phyloP scores from a whole-genome alignment of 192 early-diverging fungal species.

The Coemansia biformis region DNA sequence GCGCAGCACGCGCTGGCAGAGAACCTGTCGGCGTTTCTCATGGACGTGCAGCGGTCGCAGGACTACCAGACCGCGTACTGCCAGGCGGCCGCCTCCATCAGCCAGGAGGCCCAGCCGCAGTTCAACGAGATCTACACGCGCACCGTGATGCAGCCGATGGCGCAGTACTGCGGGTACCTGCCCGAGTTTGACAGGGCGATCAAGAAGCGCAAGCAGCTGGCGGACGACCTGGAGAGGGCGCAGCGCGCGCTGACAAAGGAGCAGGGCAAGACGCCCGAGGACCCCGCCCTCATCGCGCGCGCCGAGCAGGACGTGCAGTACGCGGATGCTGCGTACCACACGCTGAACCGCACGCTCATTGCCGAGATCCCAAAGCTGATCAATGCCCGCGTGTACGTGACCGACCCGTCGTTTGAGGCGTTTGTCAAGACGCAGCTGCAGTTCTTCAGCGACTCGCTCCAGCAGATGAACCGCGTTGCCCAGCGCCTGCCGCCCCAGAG shows the following conservation, averaged over 20 bases:
- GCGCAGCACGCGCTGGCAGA: conserved; percentile 82
- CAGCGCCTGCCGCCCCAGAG: conserved; percentile 57
- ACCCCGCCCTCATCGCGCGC: conserved; percentile 54
- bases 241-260: conserved; percentile 70
- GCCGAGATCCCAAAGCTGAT: conserved; percentile 88
- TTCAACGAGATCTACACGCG: conserved; percentile 81
- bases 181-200: conserved; percentile 93
- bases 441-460: conserved; percentile 79
- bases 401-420: conserved; percentile 95
- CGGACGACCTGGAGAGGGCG: conserved; percentile 84
- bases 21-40: conserved; percentile 76
- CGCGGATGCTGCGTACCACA: conserved; percentile 72
- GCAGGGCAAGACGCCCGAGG: conserved; percentile 74
- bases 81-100: conserved; percentile 71
- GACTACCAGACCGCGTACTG: conserved; percentile 77
- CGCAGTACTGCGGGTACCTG: conserved; percentile 76
- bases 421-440: conserved; percentile 89
- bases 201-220: conserved; percentile 79
- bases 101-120: conserved; percentile 70
- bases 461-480: conserved; percentile 63
- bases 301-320: conserved; percentile 78
- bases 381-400: conserved; percentile 78
- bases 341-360: conserved; percentile 74
- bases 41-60: conserved; percentile 76
- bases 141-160: conserved; percentile 88